Conservation (phyloP, 192 early-diverging fungal genomes). For the Anaeromyces robustus region DNA sequence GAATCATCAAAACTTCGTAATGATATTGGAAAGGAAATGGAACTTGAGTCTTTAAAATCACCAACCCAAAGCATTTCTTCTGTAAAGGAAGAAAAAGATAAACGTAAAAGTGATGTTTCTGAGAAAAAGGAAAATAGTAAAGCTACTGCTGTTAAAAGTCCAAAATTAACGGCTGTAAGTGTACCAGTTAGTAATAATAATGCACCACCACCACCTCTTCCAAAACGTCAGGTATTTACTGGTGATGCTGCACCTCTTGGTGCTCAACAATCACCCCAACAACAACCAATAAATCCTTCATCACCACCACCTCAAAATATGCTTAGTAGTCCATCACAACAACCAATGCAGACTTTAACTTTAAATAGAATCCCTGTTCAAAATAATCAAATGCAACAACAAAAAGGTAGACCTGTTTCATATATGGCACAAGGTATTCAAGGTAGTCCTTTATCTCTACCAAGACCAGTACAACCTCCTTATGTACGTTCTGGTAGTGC, state of each 20-base stretch:
- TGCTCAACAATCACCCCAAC: neutral
- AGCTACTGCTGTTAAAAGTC: neutral
- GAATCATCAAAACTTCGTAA: neutral
- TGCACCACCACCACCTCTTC: neutral
- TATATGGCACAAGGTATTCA: neutral
- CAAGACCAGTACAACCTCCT: too few relatives aligned
- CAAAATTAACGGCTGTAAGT: neutral
- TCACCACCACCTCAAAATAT: too few relatives aligned
- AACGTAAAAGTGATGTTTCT: too few relatives aligned
- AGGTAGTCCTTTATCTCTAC: neutral
- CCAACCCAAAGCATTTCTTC: too few relatives aligned
- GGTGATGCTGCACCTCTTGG: neutral
- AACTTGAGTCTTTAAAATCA: neutral
- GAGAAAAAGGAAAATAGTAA: too few relatives aligned
- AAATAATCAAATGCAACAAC: neutral
- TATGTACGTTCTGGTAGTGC: neutral
- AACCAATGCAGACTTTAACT: neutral
- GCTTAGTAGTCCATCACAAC: too few relatives aligned
- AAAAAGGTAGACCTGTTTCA: neutral
- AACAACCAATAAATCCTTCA: neutral
- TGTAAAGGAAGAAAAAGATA: too few relatives aligned
- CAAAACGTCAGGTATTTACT: neutral
- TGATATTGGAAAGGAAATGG: neutral
- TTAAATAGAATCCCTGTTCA: neutral
- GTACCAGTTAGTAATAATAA: neutral